Conservation (phyloP, 139 green algal genomes). For the Chlamydomonas schloesseri region DNA sequence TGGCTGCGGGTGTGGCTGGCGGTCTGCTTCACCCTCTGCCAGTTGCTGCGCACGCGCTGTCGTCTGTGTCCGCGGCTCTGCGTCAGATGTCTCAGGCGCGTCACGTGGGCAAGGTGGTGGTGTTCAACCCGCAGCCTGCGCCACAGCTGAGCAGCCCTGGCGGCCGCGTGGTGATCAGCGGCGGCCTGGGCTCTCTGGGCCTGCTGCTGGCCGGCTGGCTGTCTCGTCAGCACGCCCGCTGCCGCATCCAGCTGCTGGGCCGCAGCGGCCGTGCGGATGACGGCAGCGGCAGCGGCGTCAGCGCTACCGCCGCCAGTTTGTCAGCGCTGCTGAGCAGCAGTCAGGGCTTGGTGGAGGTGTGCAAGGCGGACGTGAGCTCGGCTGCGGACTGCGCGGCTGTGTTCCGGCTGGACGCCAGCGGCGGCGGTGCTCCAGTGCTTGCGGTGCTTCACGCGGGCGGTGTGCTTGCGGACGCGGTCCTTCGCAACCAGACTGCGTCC, state of each 20-base stretch:
- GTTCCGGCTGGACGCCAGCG: background rate
- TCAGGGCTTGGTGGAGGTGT: background rate
- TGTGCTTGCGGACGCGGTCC: constrained; percentile 76
- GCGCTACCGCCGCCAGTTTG: background rate
- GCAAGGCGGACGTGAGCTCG: background rate
- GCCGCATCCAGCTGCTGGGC: constrained; percentile 44
- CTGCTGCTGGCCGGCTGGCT: constrained; percentile 70
- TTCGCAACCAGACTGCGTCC: constrained; percentile 68
- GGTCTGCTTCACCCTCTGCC: constrained; percentile 54
- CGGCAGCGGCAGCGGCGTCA: too few species aligned
- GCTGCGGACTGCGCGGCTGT: background rate
- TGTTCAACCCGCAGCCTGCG: constrained; percentile 10
- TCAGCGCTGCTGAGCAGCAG: background rate
- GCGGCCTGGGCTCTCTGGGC: constrained; percentile 76
- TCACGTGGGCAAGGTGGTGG: constrained; percentile 87
- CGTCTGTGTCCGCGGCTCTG: constrained; percentile 52
- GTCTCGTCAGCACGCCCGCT: constrained; percentile 2
- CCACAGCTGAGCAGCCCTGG: background rate
- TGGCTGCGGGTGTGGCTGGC: constrained; percentile 62
- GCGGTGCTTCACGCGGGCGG: constrained; percentile 81
- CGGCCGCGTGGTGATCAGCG: constrained; percentile 65
- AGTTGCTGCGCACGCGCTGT: constrained; percentile 41
- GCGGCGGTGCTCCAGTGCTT: background rate
- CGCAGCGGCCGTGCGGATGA: constrained; percentile 14
- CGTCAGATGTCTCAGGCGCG: constrained; percentile 77